Conservation (phyloP, 371 early-diverging fungal species). For the Lichtheimia ramosa region DNA sequence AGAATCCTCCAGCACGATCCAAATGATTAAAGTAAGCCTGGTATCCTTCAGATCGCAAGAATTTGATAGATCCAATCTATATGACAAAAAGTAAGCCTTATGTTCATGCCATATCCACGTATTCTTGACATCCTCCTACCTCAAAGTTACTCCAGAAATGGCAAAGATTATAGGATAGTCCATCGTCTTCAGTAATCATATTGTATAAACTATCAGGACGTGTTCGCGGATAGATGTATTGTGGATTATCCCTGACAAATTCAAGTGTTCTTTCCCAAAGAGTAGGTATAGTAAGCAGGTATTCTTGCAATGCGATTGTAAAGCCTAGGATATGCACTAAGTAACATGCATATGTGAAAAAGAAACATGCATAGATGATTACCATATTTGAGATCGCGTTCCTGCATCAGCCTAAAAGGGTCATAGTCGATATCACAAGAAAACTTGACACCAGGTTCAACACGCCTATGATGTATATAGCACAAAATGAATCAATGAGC, state of each 20-base stretch:
- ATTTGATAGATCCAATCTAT: constrained; percentile 66
- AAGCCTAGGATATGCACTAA: constrained; percentile 34
- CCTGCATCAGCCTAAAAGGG: constrained; percentile 82
- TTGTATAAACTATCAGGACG: constrained; percentile 37
- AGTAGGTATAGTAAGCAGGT: constrained; percentile 78
- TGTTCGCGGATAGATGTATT: constrained; percentile 45
- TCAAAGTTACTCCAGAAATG: constrained; percentile 71
- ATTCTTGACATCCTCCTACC: neutral
- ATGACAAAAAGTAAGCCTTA: neutral
- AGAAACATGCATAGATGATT: constrained; percentile 1
- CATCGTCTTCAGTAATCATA: constrained; percentile 36
- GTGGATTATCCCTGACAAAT: constrained; percentile 54
- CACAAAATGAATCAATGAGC: too few species aligned
- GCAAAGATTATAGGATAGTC: constrained; percentile 58
- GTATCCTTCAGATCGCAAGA: constrained; percentile 75
- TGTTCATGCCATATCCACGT: too few species aligned
- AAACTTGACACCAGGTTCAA: constrained; percentile 91
- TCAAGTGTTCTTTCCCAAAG: constrained; percentile 74
- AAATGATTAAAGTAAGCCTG: constrained; percentile 77
- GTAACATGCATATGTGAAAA: neutral
- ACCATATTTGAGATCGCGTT: constrained; percentile 83
- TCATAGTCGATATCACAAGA: constrained; percentile 88
- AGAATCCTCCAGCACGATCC: constrained; percentile 88
- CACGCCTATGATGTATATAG: constrained; percentile 82
- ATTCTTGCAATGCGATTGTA: constrained; percentile 81